phyloP scores from a whole-genome alignment of 345 rosid genomes.

The Heritiera littoralis region DNA sequence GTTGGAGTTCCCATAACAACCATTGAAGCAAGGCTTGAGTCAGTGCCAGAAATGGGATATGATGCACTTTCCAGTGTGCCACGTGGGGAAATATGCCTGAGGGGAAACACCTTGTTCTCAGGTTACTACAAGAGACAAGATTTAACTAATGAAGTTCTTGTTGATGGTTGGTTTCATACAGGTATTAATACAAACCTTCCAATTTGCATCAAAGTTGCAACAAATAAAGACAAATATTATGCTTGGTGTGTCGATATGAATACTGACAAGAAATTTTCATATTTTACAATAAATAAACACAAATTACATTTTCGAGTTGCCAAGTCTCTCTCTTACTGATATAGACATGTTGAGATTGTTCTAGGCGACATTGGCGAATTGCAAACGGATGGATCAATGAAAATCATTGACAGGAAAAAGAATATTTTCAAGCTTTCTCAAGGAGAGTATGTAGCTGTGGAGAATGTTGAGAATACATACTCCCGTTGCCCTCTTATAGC shows the following conservation, averaged over 20 bases:
- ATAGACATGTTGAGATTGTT: conserved; percentile 13
- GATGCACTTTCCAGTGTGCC: conserved; percentile 69
- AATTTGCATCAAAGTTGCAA: conserved; percentile 6
- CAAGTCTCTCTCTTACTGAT: neutral
- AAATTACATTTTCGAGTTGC: no score
- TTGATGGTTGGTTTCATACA: conserved; percentile 97
- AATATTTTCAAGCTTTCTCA: conserved; percentile 95
- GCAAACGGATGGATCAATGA: conserved; percentile 88
- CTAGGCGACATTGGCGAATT: conserved; percentile 91
- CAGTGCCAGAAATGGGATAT: conserved; percentile 92
- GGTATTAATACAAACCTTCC: conserved; percentile 44
- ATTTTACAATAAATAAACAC: no score
- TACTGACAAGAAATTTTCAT: no score
- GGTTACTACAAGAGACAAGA: conserved; percentile 93
- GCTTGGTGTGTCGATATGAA: no score
- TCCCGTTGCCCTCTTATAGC: conserved; percentile 68
- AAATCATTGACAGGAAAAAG: conserved; percentile 90
- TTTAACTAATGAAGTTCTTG: conserved; percentile 72
- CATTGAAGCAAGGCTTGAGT: conserved; percentile 88
- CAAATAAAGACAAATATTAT: neutral
- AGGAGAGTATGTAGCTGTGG: conserved; percentile 96
- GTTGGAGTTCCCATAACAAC: conserved; percentile 92
- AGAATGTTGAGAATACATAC: conserved; percentile 74
- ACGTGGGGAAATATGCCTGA: conserved; percentile 87
- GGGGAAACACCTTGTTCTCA: conserved; percentile 81